Evolutionary conservation across 257 asterid species (phyloP).

Genomic region (Gentiana dahurica): DNA sequence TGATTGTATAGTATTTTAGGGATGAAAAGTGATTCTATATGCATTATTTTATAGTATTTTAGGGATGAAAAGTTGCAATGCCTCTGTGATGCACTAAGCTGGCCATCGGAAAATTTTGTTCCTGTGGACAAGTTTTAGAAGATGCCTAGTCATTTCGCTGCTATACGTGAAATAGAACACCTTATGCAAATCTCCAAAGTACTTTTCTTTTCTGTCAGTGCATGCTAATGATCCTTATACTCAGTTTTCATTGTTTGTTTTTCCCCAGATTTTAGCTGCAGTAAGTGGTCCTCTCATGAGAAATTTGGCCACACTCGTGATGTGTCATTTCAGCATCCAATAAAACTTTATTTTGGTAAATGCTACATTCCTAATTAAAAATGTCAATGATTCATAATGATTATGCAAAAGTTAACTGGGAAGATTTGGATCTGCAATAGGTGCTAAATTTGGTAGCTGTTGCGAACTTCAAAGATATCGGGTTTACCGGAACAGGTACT

Average conservation of each 20-base stretch:
- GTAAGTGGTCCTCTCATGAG: constrained; percentile 63
- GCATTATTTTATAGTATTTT: too few species aligned
- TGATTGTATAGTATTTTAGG: too few species aligned
- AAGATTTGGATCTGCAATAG: constrained; percentile 24
- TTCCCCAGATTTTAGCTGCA: constrained; percentile 60
- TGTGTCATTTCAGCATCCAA: constrained; percentile 91
- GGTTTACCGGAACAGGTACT: constrained; percentile 22
- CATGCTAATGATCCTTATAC: constrained; percentile 1
- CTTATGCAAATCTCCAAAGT: too few species aligned
- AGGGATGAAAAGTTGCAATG: too few species aligned
- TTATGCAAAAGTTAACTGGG: not conserved
- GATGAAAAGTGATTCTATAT: too few species aligned
- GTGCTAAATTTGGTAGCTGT: constrained; percentile 85
- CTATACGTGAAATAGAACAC: too few species aligned
- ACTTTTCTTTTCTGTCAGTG: too few species aligned
- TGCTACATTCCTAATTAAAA: not conserved
- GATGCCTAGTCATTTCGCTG: too few species aligned
- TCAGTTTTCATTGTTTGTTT: not conserved
- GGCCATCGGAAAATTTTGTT: too few species aligned
- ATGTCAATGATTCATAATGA: not conserved
- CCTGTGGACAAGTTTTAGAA: too few species aligned
- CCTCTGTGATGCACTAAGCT: too few species aligned
- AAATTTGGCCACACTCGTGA: constrained; percentile 63
- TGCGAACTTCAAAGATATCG: constrained; percentile 55
- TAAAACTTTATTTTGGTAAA: constrained; percentile 82